Base-by-base conservation (phyloP, 192 early-diverging fungal species). In the Backusella sp. region DNA sequence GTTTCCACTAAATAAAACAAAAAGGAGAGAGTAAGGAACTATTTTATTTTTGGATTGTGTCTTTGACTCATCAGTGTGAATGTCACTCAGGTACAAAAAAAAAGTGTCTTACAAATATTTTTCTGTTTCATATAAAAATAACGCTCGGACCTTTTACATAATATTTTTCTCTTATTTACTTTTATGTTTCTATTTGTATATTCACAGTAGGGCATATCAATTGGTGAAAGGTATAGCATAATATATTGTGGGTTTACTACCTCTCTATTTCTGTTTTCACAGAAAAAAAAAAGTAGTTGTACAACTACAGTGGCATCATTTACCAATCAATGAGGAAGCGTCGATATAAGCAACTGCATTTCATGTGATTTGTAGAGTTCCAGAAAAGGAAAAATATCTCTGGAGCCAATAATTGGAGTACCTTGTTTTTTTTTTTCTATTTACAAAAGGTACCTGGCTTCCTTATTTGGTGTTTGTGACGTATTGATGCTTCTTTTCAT, bases 321-420 rank as follows among this genome's bases (percentile, higher is more conserved):
- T 28, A 28, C 56, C 56, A 62, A 62, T 62, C 56, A 62, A 26
- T 2, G 23, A 59, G 12, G 56, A 26, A 11, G 9, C 11, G 9
- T 23, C 21, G 7, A 26, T 28, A 49, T 49, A 49, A 49, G 46
- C 46, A 49, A 62, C 56, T 14, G 56, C 21, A 62, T 62, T 62
- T 62, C 56, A 62, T 62, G 56, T 62, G 56, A 62, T 62, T 62
- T 62, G 12, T 4, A 26, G 26, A 26, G 53, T 62, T 11, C 23
- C 56, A 62, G 56, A 62, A 62, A 62, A 62, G 56, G 56, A 26
- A 62, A 62, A 4, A 62, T 62, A 8, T 62, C 26, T 62, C 26
- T 62, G 56, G 56, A 62, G 56, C 56, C 56, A 23, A 28, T 62
- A 28, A 62, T 62, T 62, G 56, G 56, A 62, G 56, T 62, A 62